Evolutionary conservation across 1,284 basidiomycete genomes (phyloP).

Genomic region (Apiotrichum gamsii): DNA sequence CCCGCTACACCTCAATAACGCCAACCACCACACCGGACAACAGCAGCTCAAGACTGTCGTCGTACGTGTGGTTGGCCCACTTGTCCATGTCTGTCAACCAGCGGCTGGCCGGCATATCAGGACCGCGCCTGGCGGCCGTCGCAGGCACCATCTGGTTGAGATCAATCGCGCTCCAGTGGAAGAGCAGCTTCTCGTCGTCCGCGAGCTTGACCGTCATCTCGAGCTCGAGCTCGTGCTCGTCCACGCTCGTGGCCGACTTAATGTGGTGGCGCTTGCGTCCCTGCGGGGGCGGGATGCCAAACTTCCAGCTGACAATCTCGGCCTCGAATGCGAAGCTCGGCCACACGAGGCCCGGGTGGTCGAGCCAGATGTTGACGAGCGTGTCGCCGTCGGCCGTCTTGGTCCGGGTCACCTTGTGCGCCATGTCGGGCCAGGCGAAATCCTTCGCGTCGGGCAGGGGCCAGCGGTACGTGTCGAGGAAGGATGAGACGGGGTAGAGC

Average conservation of each 20-base stretch:
- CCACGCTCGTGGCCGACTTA: constrained; percentile 54
- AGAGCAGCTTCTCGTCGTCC: constrained; percentile 23
- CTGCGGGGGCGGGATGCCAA: constrained; percentile 67
- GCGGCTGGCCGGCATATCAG: constrained; percentile 39
- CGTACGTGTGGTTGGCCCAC: constrained; percentile 37
- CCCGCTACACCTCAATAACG: constrained; percentile 27
- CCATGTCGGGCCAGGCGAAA: constrained; percentile 36
- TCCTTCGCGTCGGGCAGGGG: constrained; percentile 53
- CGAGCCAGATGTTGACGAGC: constrained; percentile 62
- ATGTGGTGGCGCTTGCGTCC: constrained; percentile 78
- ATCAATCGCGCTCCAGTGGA: constrained; percentile 43
- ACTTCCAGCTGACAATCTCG: constrained; percentile 78
- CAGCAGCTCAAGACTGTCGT: constrained; percentile 37
- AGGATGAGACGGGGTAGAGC: constrained; percentile 71
- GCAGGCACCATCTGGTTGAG: constrained; percentile 46
- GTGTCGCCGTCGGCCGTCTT: constrained; percentile 54
- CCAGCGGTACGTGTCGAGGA: constrained; percentile 42
- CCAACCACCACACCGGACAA: constrained; percentile 40
- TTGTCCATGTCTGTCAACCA: constrained; percentile 37
- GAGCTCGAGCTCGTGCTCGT: constrained; percentile 33
- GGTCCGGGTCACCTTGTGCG: constrained; percentile 26
- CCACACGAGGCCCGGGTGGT: constrained; percentile 61
- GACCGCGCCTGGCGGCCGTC: constrained; percentile 33
- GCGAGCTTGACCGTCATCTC: constrained; percentile 28
- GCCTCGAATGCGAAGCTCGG: constrained; percentile 85